Percentiles rank a stretch among this genome's conserved stretches.
These are phyloP conservation scores for Pinus albicaulis DNA, from an alignment of 75 land plant species.

Conservation along the genomic window DNA sequence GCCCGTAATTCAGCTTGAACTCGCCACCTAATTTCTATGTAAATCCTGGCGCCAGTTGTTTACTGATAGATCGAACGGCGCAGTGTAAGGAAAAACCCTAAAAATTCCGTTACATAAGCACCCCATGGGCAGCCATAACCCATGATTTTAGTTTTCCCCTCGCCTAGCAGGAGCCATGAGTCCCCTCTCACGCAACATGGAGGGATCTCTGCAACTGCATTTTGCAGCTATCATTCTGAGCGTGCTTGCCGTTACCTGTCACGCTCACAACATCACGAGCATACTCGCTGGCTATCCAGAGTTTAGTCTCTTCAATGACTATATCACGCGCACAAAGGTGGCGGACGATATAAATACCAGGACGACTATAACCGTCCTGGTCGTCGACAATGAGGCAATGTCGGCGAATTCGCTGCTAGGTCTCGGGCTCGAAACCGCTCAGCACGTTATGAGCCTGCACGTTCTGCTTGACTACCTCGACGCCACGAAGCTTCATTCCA, in stretches of 20 bases:
- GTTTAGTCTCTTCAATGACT: conserved; percentile 58
- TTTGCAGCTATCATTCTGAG: neutral
- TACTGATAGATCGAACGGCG: too few species aligned
- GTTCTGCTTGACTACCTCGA: conserved; percentile 55
- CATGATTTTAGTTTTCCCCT: too few species aligned
- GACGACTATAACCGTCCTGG: conserved; percentile 55
- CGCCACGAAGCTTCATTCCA: conserved; percentile 23
- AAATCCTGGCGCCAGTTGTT: too few species aligned
- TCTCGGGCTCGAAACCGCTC: conserved; percentile 9
- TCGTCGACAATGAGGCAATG: conserved; percentile 17
- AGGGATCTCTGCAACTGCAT: neutral
- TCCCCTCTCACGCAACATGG: too few species aligned
- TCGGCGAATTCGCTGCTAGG: conserved; percentile 1
- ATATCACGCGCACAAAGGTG: conserved; percentile 60
- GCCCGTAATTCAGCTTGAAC: too few species aligned
- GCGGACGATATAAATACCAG: conserved; percentile 60
- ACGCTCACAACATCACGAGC: conserved; percentile 53
- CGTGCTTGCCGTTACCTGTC: neutral
- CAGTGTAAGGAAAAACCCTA: too few species aligned
- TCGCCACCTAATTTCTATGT: too few species aligned
- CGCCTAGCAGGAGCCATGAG: too few species aligned
- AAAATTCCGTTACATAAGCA: too few species aligned
- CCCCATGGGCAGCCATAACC: too few species aligned
- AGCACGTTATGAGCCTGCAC: conserved; percentile 36
- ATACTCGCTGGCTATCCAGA: conserved; percentile 40